Evolutionary conservation across 257 asterid species (phyloP).

Genomic region (Gentiana straminea): DNA sequence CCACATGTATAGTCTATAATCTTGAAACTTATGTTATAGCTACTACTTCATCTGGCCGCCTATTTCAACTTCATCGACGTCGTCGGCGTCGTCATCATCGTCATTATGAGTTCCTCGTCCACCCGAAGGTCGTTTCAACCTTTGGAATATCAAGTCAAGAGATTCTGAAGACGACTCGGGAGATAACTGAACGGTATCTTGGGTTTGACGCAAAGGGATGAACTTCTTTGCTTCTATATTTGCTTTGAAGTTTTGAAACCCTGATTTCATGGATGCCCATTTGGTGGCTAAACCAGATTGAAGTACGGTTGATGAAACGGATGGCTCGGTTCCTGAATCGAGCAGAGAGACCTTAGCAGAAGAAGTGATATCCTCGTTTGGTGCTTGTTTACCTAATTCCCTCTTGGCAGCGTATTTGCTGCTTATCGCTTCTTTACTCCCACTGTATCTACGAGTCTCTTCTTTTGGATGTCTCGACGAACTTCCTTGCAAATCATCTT

Average conservation of each 20-base stretch:
- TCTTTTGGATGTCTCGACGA: conserved; percentile 57
- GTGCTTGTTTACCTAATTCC: conserved; percentile 49
- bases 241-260: conserved; percentile 65
- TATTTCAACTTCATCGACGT: conserved; percentile 14
- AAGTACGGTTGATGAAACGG: conserved; percentile 15
- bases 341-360: conserved; percentile 84
- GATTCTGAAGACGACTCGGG: conserved; percentile 64
- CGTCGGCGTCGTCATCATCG: conserved; percentile 34
- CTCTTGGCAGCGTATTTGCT: conserved; percentile 73
- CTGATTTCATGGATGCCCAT: conserved; percentile 96
- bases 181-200: conserved; percentile 34
- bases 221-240: conserved; percentile 70
- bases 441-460: conserved; percentile 44
- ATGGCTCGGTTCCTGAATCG: conserved; percentile 30
- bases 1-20: conserved; percentile 6
- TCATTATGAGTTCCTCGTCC: conserved; percentile 20
- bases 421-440: conserved; percentile 77
- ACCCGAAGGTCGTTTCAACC: conserved; percentile 50
- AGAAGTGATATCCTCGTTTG: conserved; percentile 47
- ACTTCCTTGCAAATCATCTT: conserved; percentile 51
- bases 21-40: neutral
- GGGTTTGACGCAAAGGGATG: conserved; percentile 52
- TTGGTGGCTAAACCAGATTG: conserved; percentile 65
- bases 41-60: conserved; percentile 22
- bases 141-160: conserved; percentile 81